Base-by-base conservation (phyloP, 176 grass and related monocot genomes). In the Aechmea fasciata region DNA sequence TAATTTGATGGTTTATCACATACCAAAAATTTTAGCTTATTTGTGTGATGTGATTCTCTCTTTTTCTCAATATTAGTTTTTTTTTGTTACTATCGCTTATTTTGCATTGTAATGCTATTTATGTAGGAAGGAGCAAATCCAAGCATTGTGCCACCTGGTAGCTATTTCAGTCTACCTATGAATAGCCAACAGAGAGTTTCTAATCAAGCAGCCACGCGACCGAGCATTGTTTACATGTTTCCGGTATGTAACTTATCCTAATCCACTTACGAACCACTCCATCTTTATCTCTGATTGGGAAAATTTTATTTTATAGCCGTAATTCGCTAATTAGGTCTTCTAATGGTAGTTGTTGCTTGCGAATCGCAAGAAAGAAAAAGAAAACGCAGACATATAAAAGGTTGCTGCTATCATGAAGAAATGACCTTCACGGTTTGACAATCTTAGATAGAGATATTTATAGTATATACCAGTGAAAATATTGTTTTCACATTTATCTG, bases 151-250 rank as follows among this genome's bases (percentile, higher is more conserved):
- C 28, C 65, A 25, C 79, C 83, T 75, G 66, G 69, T 69, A 71
- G 76, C 71, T 87, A 85, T 66, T 82, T 91, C 68, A 73, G 82
- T 69, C 22, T 87, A 49, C 79, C 89, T 73, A 74, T 83, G 71
- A 97, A 92, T 63, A 69, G 81, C 63, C 82, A 90, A 63, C 91
- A 84, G 52, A 85, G 83, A 65, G 48, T 80, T 71, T 81, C 83
- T 71, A 87, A 72, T 65, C 89, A 90, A 85, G 63, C 77, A 54
- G 79, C 85, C 52, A 81, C 72, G 3, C 80, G 66, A 25, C 94
- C 89, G 83, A 92, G 94, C 80, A 90, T 99, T 81, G 89, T 97
- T 13, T 93, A 93, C 63, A 97, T 97, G 94, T 91, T 97, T 75
- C 94, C 89, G 67, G 89, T 97, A 81, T 71, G 89, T 85, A 9